Conservation (phyloP, 2,329 filamentous ascomycete genomes). For the Stemphylium vesicarium region DNA sequence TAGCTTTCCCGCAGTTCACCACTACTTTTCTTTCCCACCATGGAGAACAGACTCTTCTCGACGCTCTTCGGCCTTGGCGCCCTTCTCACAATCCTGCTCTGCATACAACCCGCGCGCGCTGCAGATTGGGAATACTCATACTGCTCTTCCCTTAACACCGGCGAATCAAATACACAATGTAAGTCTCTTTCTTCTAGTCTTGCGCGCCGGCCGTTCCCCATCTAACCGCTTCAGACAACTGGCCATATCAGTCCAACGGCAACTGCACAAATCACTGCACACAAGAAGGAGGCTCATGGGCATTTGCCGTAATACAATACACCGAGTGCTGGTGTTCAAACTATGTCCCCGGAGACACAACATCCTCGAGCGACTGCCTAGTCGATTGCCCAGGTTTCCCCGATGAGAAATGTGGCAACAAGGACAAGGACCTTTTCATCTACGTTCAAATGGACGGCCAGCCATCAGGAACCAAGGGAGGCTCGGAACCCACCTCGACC, state of each 20-base stretch:
- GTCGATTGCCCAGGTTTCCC: conserved; percentile 72
- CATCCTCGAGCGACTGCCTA: conserved; percentile 59
- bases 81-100: conserved; percentile 24
- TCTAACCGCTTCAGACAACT: conserved; percentile 25
- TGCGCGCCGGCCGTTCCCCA: neutral
- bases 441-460: conserved; percentile 62
- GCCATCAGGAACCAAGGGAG: conserved; percentile 65
- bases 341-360: conserved; percentile 61
- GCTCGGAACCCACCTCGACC: conserved; percentile 36
- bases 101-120: conserved; percentile 11
- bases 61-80: conserved; percentile 25
- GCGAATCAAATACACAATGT: conserved; percentile 43
- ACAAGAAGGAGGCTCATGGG: conserved; percentile 53
- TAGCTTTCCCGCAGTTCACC: conserved; percentile 4
- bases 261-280: conserved; percentile 68
- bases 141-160: conserved; percentile 55
- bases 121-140: conserved; percentile 33
- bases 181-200: conserved; percentile 19
- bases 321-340: conserved; percentile 78
- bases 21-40: conserved; percentile 10
- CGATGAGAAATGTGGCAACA: conserved; percentile 68
- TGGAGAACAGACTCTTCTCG: conserved; percentile 19
- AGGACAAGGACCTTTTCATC: conserved; percentile 61
- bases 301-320: conserved; percentile 71
- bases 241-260: conserved; percentile 68